These are phyloP conservation scores for Trichoderma guizhouense DNA, from an alignment of 2,329 filamentous ascomycete species.

Conservation along the genomic window DNA sequence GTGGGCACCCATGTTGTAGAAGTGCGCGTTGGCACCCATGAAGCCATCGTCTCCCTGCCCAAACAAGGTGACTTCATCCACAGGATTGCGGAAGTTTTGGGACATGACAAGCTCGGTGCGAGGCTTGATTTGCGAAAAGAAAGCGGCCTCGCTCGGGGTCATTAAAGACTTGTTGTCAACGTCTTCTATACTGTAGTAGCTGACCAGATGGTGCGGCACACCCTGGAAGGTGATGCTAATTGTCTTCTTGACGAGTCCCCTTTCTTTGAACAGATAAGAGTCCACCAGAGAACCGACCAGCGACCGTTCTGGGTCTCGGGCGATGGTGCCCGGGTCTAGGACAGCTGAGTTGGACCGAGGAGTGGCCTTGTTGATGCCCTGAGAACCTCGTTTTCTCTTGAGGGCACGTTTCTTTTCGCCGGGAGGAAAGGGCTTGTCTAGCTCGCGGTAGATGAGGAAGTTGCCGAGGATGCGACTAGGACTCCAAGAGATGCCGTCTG, in stretches of 20 bases:
- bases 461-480: slow-evolving; percentile 82
- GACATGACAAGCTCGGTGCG: slow-evolving; percentile 56
- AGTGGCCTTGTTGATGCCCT: slow-evolving; percentile 38
- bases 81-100: slow-evolving; percentile 64
- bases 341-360: slow-evolving; percentile 25
- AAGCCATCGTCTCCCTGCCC: neutral
- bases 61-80: slow-evolving; percentile 49
- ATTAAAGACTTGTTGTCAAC: slow-evolving; percentile 60
- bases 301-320: slow-evolving; percentile 36
- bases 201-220: slow-evolving; percentile 79
- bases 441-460: slow-evolving; percentile 80
- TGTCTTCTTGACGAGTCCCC: slow-evolving; percentile 87
- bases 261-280: slow-evolving; percentile 80
- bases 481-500: slow-evolving; percentile 87
- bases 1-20: neutral
- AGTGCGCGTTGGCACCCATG: neutral
- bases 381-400: slow-evolving; percentile 54
- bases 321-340: slow-evolving; percentile 19
- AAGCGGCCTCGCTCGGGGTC: slow-evolving; percentile 52
- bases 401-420: slow-evolving; percentile 83
- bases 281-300: slow-evolving; percentile 83
- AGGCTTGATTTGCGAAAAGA: slow-evolving; percentile 44
- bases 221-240: slow-evolving; percentile 75
- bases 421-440: slow-evolving; percentile 72
- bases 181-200: slow-evolving; percentile 82